Conservation (phyloP, 31 red algal genomes). For the Bonnemaisonia californica region DNA sequence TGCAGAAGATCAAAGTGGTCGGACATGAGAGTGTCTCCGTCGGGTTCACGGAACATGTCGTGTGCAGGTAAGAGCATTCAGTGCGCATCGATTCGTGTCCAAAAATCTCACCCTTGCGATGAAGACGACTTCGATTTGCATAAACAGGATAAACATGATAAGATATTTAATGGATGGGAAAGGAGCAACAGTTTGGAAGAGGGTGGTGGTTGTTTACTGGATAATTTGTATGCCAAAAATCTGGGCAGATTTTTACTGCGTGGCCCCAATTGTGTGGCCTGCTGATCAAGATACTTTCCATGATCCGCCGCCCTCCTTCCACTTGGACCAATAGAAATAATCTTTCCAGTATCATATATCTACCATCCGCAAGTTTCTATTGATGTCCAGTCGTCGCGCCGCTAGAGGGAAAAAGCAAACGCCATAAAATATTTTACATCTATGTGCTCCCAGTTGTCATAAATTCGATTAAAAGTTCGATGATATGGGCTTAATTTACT, state of each 20-base stretch:
- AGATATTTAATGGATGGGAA: neutral
- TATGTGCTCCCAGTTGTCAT: too few relatives aligned
- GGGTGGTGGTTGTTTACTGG: neutral
- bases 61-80: too few relatives aligned
- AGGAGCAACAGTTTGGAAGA: neutral
- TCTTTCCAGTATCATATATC: neutral
- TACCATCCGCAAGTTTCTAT: neutral
- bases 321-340: constrained; percentile 46
- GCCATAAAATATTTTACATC: too few relatives aligned
- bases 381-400: too few relatives aligned
- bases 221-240: constrained; percentile 24
- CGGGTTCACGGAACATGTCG: too few relatives aligned
- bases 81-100: too few relatives aligned
- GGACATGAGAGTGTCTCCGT: neutral
- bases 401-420: too few relatives aligned
- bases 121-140: neutral
- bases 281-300: constrained; percentile 20
- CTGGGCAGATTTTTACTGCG: constrained; percentile 53
- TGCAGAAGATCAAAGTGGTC: too few relatives aligned
- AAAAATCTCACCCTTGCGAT: too few relatives aligned
- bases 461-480: too few relatives aligned
- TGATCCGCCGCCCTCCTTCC: neutral
- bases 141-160: neutral
- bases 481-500: too few relatives aligned
- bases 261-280: neutral